Base-by-base conservation (phyloP, 2,329 filamentous ascomycete genomes). In the Penicillium corylophilum region DNA sequence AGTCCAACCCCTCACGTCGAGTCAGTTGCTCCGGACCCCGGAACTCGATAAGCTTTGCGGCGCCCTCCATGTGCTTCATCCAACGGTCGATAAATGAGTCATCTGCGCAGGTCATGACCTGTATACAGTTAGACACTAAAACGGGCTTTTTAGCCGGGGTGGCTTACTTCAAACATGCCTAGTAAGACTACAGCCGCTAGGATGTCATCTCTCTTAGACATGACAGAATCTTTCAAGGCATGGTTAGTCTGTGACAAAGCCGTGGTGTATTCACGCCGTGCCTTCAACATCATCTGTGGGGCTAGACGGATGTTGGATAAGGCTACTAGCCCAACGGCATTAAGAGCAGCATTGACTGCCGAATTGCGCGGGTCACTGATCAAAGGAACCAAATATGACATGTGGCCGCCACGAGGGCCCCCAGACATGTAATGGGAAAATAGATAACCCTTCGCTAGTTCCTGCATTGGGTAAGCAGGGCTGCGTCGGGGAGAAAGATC, bases 61-160 rank as follows among this genome's bases (percentile, higher is more conserved):
- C 54, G 7, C 54, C 54, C 23, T 56, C 48, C 44, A 52, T 54
- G 10, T 56, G 54, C 18, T 56, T 51, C 35, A 51, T 51, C 54
- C 54, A 56, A 16, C 51, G 51, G 3, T 46, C 38, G 33, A 54
- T 54, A 28, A 51, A 54, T 5, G 31, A 46, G n/a, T 36, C 15
- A 42, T 56, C 54, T 4, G 29, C 46, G 29, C 46, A 54, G 10
- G 51, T 54, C 12, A 56, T 31, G 13, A 33, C 29, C 29, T 33
- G 1, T 15, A 6, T 13, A n/a, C 15, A n/a, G 15, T 33, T n/a
- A 33, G 29, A 33, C 13, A 16, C 29, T 15, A 13, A n/a, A 6
- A 33, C 13, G 5, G n/a, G 29, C 5, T n/a, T 5, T 13, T 33
- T 1, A n/a, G 29, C 29, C 5, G 29, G 29, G 2, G 5, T 33